phyloP scores from a whole-genome alignment of 371 early-diverging fungal genomes.

The Mortierella sp. region DNA sequence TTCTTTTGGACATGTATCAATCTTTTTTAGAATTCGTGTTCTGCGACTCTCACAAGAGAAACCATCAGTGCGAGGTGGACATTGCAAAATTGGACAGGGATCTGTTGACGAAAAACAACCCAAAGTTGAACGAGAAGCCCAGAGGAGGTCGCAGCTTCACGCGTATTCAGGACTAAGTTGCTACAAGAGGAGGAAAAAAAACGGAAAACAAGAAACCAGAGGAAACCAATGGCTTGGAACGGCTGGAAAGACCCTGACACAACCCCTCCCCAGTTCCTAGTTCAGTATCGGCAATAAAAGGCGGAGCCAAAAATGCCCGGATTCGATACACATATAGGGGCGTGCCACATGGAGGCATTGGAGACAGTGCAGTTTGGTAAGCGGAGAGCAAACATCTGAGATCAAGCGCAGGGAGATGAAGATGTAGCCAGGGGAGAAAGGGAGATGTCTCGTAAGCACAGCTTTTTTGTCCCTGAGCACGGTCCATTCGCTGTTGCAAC shows the following conservation, averaged over 20 bases:
- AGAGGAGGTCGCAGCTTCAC: constrained; percentile 83
- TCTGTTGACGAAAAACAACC: constrained; percentile 79
- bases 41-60: constrained; percentile 82
- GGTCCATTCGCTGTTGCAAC: no score
- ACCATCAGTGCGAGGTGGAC: constrained; percentile 85
- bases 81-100: constrained; percentile 75
- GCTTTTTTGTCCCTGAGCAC: no score
- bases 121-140: constrained; percentile 78
- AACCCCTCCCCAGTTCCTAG: background rate
- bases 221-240: background rate
- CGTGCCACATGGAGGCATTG: no score
- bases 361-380: no score
- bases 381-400: no score
- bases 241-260: background rate
- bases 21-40: constrained; percentile 69
- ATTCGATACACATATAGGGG: no score
- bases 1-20: background rate
- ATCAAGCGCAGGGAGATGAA: no score
- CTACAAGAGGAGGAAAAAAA: background rate
- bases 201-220: background rate
- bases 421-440: no score
- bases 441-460: no score
- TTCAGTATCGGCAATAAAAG: no score
- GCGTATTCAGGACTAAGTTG: constrained; percentile 62
- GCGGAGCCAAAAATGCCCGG: no score